Evolutionary conservation across 768 basidiomycete genomes (phyloP), one percentile per base, ranked within the genome.

Genomic region (Postia placenta): DNA sequence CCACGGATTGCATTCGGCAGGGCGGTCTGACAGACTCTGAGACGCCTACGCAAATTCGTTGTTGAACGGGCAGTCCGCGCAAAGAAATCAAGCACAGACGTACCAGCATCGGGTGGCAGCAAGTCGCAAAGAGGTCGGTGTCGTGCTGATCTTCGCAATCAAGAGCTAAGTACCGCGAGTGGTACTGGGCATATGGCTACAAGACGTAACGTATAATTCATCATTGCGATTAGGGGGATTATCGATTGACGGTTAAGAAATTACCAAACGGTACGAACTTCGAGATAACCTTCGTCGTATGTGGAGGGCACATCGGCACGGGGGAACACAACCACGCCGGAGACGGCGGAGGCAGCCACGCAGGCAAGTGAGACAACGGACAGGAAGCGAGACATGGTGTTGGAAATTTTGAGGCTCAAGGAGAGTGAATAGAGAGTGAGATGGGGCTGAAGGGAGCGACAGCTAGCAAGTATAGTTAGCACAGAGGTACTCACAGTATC

Each of bases 21-120:
- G 73, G 50, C 76, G 78, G 53, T 65, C 63, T 30, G 58, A 60
- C 36, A 81, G 73, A 45, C 66, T 76, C 68, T 84, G 72, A 43
- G 59, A 74, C 11, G 72, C 71, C 81, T 83, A 41, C n/a, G n/a
- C n/a, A n/a, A n/a, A n/a, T n/a, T n/a, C n/a, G n/a, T n/a, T n/a
- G n/a, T n/a, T n/a, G n/a, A n/a, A n/a, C n/a, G n/a, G n/a, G n/a
- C n/a, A n/a, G n/a, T n/a, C n/a, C n/a, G n/a, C n/a, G n/a, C n/a
- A n/a, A n/a, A n/a, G n/a, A 45, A 54, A 33, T 30, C 57, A 22
- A 19, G 20, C 20, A 19, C 27, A 37, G 11, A 64, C 74, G 35
- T 61, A 83, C 82, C 60, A 82, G 69, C 51, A 87, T 68, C 50
- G 87, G 82, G 62, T 80, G 80, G 73, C 87, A 87, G 62, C 90